Evolutionary conservation across 2,329 filamentous ascomycete species (phyloP), one percentile per base, ranked within the genome.

Genomic region (Claviceps maximensis): DNA sequence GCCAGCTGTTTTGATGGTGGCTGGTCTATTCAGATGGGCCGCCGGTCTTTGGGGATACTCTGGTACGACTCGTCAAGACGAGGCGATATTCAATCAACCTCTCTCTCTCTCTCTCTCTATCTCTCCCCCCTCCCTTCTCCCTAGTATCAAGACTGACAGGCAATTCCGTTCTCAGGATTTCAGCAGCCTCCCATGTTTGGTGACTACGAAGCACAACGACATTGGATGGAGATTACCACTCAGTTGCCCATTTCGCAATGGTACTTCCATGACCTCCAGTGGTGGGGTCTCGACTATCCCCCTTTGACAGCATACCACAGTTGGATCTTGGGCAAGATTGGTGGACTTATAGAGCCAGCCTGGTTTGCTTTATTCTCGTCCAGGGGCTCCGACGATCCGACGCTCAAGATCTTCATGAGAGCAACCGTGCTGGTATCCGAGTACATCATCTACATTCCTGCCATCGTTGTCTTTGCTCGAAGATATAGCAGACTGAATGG

Each of bases 221-320:
- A 98, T 69, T 98, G 93, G 93, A 95, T 98, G 90, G 93, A 98
- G 65, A 76, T 98, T 58, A 96, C 93, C 2, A 87, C 82, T 9
- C 82, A 95, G 55, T 75, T 98, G 2, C 93, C 93, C 15, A 77
- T 94, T 40, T 93, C 89, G 12, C 86, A 93, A 67, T 98, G 94
- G 93, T 98, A 98, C 69, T 95, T 95, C 65, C 89, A 98, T 67
- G 90, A 98, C 66, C 74, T 97, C 46, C 78, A 91, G 63, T 98
- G 91, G 84, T 98, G 93, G 93, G 94, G 94, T 0, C 77, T 98
- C 59, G 93, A 98, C 71, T 98, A 98, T 67, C 93, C 93, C 53
- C 93, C 93, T 51, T 78, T 98, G 70, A 98, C 93, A 51, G 94
- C 93, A 50, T 98, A 98, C 71, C 93, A 98, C 69, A 96, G 90